Evolutionary conservation across 352 stramenopile species (phyloP), one percentile per base, ranked within the genome.

Genomic region (Peronospora tabacina): DNA sequence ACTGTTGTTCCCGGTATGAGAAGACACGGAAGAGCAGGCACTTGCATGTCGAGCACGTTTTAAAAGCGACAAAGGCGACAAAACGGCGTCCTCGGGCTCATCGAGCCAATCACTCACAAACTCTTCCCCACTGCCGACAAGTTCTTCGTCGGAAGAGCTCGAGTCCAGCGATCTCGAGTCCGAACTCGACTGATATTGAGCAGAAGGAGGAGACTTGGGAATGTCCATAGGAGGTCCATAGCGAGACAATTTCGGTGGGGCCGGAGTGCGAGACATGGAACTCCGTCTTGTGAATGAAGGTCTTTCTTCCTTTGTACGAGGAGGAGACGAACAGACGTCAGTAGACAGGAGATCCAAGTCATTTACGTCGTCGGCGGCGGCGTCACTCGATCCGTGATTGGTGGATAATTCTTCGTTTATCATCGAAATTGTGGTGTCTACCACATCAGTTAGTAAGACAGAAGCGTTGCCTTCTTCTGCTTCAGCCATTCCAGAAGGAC

Each of bases 31-130:
- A 26, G 75, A 87, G 41, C 75, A 86, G 40, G 54, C 71, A 47
- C 63, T 83, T 28, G 49, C 59, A 47, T 55, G 60, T 28, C 55
- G 56, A 16, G 43, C 33, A 28, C 55, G 63, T 39, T 67, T 67
- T 13, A 50, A 58, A 5, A 49, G 32, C 19, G 58, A 44, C 36
- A 67, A 68, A 26, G 75, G 75, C 11, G 78, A 77, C 34, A 84
- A 54, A 29, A 87, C 55, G 0, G 72, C 72, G 46, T 85, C 72
- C 19, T 86, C 68, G 0, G 72, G 70, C 28, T 87, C 79, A 58
- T 86, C 79, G 15, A 90, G 76, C 79, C 79, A 90, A 57, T 90
- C 79, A 44, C 66, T 81, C 11, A 90, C 63, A 2, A 84, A 44
- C 16, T 87, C 79, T 22, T 85, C 76, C 0, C 60, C 62, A 32